Percentiles rank a stretch among this genome's conserved stretches.
phyloP scores from a whole-genome alignment of 2,329 filamentous ascomycete genomes.

The Sporothrix dimorphospora region DNA sequence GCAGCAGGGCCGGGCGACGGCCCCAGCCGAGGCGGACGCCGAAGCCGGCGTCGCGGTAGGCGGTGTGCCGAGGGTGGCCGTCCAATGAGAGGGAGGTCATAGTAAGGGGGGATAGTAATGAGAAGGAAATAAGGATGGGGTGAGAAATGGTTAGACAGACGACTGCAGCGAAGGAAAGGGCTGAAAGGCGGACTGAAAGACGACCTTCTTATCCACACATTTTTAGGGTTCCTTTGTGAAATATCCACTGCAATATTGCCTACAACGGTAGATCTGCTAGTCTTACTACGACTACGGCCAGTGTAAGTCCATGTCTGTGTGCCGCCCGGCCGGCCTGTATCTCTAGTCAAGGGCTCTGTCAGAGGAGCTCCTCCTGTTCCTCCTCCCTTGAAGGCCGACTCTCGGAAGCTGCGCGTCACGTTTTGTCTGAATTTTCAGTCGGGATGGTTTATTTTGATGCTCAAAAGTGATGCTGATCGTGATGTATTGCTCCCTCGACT shows the following conservation, averaged over 20 bases:
- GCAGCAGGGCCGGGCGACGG: conserved; percentile 45
- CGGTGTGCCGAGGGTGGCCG: conserved; percentile 29
- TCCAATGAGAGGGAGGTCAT: neutral
- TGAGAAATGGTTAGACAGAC: neutral
- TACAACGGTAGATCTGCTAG: neutral
- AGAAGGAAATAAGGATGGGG: neutral
- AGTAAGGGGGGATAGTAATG: neutral
- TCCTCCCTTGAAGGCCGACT: neutral
- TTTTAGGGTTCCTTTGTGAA: neutral
- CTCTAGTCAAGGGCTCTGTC: neutral
- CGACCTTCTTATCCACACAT: neutral
- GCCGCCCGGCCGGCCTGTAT: conserved; percentile 2
- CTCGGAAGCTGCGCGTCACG: neutral
- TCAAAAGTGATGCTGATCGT: neutral
- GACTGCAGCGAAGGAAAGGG: neutral
- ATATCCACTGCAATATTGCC: neutral
- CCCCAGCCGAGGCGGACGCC: conserved; percentile 50
- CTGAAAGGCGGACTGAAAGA: neutral
- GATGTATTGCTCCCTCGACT: too few species aligned
- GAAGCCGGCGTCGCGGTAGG: conserved; percentile 44
- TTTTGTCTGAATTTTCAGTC: neutral
- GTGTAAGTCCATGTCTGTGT: neutral
- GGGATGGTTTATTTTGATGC: neutral
- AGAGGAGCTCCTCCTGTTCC: conserved; percentile 12
- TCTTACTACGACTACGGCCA: too few species aligned